Base-by-base conservation (phyloP, 257 asterid species). In the Sherardia arvensis region DNA sequence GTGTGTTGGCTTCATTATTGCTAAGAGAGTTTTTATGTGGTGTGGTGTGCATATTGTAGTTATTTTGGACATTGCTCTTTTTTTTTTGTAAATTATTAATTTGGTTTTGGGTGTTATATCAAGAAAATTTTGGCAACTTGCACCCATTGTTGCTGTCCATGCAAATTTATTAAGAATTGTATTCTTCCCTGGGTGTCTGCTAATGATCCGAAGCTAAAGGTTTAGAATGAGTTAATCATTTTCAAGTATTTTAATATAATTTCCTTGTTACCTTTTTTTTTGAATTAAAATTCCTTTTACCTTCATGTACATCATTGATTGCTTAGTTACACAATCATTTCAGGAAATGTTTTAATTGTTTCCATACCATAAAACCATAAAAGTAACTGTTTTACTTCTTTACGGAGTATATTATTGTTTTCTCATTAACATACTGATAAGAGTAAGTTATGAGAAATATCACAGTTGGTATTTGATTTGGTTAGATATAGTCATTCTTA, bases 1-100 rank as follows among this genome's bases (percentile, higher is more conserved):
- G 99, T 93, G 53, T 27, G 73, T 70, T 55, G 54, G 61, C 54
- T 53, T 53, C 45, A 54, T 51, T 64, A 51, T 27, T 59, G 38
- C 62, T 59, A 59, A 10, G 67, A 73, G 17, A 64, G 48, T 49
- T 65, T 66, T 62, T 23, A 10, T 69, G 43, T 33, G 43, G 20
- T 30, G 53, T 45, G 6, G 25, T 14, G 33, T 67, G 14, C 9
- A 62, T 62, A 15, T 14, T 40, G 23, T 40, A 36, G 45, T 36
- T 45, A 22, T 17, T 22, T 34, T 20, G 47, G 25, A 40, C 51
- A 43, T 17, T 25, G 40, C 25, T 59, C 53, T 23, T 68, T 15
- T 43, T 10, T 47, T 59, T 2, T 11, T 26, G 61, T 55, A 5
- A 26, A 25, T 14, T 5, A 53, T 12, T 53, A 53, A 11, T 53